Evolutionary conservation across 768 basidiomycete genomes (phyloP).

Genomic region (Mycena galericulata): DNA sequence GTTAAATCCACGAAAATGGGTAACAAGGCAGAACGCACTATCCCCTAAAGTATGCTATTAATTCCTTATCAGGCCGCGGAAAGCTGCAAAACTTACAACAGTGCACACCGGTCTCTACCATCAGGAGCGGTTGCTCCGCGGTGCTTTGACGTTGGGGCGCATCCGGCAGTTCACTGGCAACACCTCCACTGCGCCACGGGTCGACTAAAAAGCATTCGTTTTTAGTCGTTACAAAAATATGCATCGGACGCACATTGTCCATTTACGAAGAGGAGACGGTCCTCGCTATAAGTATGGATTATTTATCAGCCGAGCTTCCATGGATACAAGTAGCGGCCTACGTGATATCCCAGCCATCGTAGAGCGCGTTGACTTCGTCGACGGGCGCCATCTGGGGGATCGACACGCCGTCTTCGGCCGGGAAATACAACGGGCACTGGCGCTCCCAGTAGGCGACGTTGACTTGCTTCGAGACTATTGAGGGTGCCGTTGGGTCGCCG

Average conservation of each 20-base stretch:
- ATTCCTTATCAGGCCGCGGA: neutral
- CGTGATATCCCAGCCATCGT: conserved; percentile 29
- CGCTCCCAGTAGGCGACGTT: conserved; percentile 30
- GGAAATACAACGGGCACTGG: conserved; percentile 32
- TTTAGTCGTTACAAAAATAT: neutral
- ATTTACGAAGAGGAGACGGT: conserved; percentile 25
- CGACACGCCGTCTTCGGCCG: conserved; percentile 20
- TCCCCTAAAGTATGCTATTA: conserved; percentile 24
- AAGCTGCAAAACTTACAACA: conserved; percentile 21
- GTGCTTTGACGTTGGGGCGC: conserved; percentile 23
- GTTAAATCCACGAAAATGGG: too few species aligned
- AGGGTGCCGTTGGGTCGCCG: conserved; percentile 23
- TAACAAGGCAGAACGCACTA: too few species aligned
- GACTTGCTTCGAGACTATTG: conserved; percentile 26
- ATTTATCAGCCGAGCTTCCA: neutral
- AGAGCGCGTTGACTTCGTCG: conserved; percentile 13
- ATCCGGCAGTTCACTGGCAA: conserved; percentile 17
- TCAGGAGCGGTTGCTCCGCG: conserved; percentile 20
- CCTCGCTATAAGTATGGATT: conserved; percentile 1
- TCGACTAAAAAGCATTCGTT: conserved; percentile 10
- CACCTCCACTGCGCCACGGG: conserved; percentile 24
- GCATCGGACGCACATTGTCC: conserved; percentile 16
- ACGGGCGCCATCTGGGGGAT: conserved; percentile 20
- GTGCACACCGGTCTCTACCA: conserved; percentile 30
- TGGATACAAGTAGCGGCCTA: neutral